Percentiles rank a stretch among this genome's conserved stretches.
These are phyloP conservation scores for Sugiyamaella japonica DNA, from an alignment of 1,139 yeast species.

Conservation along the genomic window DNA sequence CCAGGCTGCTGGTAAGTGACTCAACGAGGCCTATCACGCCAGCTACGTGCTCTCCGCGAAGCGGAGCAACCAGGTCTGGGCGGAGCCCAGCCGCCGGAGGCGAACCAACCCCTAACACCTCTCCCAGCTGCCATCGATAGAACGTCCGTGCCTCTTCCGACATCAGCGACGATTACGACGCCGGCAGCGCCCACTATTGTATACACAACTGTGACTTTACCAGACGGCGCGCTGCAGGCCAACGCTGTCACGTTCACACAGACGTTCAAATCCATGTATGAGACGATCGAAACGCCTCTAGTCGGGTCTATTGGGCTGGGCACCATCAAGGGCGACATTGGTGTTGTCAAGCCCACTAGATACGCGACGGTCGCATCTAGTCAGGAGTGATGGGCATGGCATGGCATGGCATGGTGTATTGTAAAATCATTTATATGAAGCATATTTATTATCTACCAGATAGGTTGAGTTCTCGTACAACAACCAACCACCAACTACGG, in stretches of 20 bases:
- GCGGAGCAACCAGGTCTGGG: slow-evolving; percentile 1
- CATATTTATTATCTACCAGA: not conserved
- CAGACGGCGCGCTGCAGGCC: slow-evolving; percentile 45
- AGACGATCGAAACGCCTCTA: slow-evolving; percentile 44
- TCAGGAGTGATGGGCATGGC: not conserved
- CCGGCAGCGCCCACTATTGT: slow-evolving; percentile 45
- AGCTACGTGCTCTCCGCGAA: not conserved
- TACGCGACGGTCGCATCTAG: slow-evolving; percentile 19
- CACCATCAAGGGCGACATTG: slow-evolving; percentile 55
- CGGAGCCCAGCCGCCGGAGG: slow-evolving; percentile 1
- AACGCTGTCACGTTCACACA: slow-evolving; percentile 52
- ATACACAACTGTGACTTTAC: slow-evolving; percentile 54
- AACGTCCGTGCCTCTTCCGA: slow-evolving; percentile 22
- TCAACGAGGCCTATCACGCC: too few species aligned
- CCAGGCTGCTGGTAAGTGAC: slow-evolving; percentile 4
- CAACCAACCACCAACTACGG: too few species aligned
- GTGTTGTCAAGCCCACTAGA: slow-evolving; percentile 39
- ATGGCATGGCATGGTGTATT: not conserved
- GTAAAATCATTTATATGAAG: not conserved
- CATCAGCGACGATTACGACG: slow-evolving; percentile 21
- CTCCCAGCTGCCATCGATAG: slow-evolving; percentile 20
- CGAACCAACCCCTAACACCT: slow-evolving; percentile 5
- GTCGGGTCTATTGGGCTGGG: slow-evolving; percentile 64
- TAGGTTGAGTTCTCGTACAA: too few species aligned
- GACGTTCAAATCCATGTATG: slow-evolving; percentile 45